Base-by-base conservation (phyloP, 2,329 filamentous ascomycete genomes). In the Aspergillus tamarii region DNA sequence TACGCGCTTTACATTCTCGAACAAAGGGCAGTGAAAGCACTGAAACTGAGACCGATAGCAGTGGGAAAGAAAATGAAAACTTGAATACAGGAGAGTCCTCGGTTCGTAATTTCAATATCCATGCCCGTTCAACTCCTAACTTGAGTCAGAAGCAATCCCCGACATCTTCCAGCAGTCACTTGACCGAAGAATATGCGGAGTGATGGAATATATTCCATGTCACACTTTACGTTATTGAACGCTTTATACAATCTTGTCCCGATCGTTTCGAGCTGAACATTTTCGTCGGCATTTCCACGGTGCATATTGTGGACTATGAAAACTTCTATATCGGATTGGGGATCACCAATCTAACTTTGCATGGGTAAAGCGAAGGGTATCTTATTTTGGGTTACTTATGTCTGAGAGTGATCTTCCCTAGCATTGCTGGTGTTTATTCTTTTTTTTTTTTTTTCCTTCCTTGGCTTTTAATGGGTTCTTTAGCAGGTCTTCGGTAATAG, bases 41-140 rank as follows among this genome's bases (percentile, higher is more conserved):
- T 11, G 78, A 79, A 58, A 76, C 74, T 0, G 77, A 78, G 56
- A 77, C 74, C 0, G 77, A 80, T 32, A 80, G 77, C 61, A 80
- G 76, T 48, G 76, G 75, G 2, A 79, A 74, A 63, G 77, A 79
- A 69, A 78, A 66, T 64, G 73, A 69, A 66, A 70, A 57, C 52
- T 69, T 64, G 34, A 55, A 26, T 11, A 23, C 11, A 34, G 30
- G 11, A 19, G 34, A 4, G 14, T 3, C n/a, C 8, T 16, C 52
- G 12, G 52, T 21, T 14, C 52, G 30, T 39, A 34, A 55, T 55
- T 21, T 23, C 19, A 6, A 39, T 23, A 12, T 28, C 11, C 11
- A 39, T 28, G 12, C n/a, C n/a, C 32, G 11, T 21, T n/a, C 52
- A 39, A 26, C 32, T 19, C 12, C 32, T 36, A 55, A 39, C 14